Evolutionary conservation across 2,329 filamentous ascomycete species (phyloP), one percentile per base, ranked within the genome.

Genomic region (Madurella mycetomatis): DNA sequence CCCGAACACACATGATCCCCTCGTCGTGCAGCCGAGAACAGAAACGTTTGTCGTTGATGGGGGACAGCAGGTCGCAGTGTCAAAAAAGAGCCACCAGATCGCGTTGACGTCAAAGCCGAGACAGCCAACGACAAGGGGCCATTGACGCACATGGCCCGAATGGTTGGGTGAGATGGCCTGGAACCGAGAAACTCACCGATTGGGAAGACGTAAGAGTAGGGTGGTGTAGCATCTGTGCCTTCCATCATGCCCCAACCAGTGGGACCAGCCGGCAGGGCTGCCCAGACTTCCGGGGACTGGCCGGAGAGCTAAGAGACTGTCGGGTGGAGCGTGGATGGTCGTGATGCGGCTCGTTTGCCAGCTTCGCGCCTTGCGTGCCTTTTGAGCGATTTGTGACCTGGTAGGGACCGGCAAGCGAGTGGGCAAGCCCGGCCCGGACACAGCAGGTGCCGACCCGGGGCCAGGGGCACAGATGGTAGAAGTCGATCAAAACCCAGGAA

Each of bases 191-290:
- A 69, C 79, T 77, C 70, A 82, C 80, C 80, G 70, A 82, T 79
- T 69, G 79, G 80, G 64, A 71, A 73, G 62, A 82, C 73, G 70
- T 75, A 79, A 58, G 73, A 75, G 58, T 72, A 70, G 62, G 70
- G 71, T 70, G 73, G 72, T 67, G 60, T 57, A 60, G 58, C 59
- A 51, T 57, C 64, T 65, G 65, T 63, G 60, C 66, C 65, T 64
- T 72, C 73, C 72, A 74, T 74, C 62, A 62, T 67, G 60, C 64
- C 53, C 62, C 55, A 58, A 59, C 43, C 37, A 31, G 55, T 54
- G 55, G 47, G 46, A 54, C 51, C 31, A 45, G 41, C 39, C 40
- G 47, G 47, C 46, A 46, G 43, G 50, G 43, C 17, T 43, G 43
- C 43, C 39, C 43, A 31, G 19, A 37, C 47, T 44, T 53, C 45